phyloP scores from a whole-genome alignment of 169 alveolate genomes.

The Cryptosporidium andersoni region DNA sequence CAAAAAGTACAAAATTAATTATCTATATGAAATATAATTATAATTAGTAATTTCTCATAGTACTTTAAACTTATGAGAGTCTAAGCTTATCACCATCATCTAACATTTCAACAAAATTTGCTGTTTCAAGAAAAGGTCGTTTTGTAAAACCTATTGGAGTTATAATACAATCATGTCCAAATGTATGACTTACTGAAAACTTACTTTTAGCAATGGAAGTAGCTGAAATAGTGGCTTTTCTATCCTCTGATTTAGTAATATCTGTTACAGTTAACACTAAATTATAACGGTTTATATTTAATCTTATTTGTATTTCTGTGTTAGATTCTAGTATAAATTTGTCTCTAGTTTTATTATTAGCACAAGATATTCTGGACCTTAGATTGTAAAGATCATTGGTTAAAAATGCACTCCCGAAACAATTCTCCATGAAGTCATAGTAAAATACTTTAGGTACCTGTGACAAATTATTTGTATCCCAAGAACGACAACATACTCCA shows the following conservation, averaged over 20 bases:
- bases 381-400: conserved; percentile 60
- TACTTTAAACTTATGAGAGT: conserved; percentile 3
- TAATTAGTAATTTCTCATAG: not conserved
- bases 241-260: conserved; percentile 23
- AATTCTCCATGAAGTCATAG: conserved; percentile 61
- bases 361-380: conserved; percentile 57
- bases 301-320: conserved; percentile 56
- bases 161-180: conserved; percentile 57
- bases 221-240: too few species aligned
- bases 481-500: conserved; percentile 65
- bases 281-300: conserved; percentile 66
- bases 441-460: conserved; percentile 64
- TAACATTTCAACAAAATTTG: conserved; percentile 68
- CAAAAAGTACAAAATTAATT: conserved; percentile 3
- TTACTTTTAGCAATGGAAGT: not conserved
- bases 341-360: conserved; percentile 22
- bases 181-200: conserved; percentile 51
- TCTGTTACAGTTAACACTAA: conserved; percentile 32
- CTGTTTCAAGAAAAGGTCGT: conserved; percentile 65
- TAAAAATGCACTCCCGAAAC: conserved; percentile 68
- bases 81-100: conserved; percentile 70
- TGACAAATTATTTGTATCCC: conserved; percentile 58
- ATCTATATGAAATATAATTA: not conserved
- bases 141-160: conserved; percentile 40
- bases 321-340: conserved; percentile 19